These are phyloP conservation scores for Tylopilus sp. DNA, from an alignment of 768 basidiomycete species.

Conservation along the genomic window DNA sequence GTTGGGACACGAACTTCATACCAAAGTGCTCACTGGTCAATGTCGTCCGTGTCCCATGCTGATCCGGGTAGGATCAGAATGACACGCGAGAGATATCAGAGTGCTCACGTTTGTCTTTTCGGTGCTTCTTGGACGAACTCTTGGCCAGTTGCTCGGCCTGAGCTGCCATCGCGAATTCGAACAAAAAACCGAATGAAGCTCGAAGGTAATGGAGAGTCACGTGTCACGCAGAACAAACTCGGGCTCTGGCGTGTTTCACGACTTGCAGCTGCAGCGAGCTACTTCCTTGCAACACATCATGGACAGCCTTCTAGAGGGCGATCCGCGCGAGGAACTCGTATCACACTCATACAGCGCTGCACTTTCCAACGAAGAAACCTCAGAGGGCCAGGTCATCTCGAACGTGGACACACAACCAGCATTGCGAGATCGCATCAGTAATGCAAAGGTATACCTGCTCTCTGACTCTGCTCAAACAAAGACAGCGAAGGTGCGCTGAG, in stretches of 20 bases:
- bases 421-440: slow-evolving; percentile 68
- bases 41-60: slow-evolving; percentile 99
- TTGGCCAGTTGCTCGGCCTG: slow-evolving; percentile 37
- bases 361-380: slow-evolving; percentile 56
- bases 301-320: slow-evolving; percentile 44
- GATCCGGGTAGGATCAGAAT: slow-evolving; percentile 19
- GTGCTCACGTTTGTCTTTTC: slow-evolving; percentile 91
- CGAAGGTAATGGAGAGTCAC: slow-evolving; percentile 10
- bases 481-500: slow-evolving; percentile 70
- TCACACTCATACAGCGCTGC: slow-evolving; percentile 51
- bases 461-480: slow-evolving; percentile 60
- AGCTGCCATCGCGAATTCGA: slow-evolving; percentile 18
- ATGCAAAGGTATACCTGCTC: slow-evolving; percentile 72
- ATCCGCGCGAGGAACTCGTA: slow-evolving; percentile 29
- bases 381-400: slow-evolving; percentile 26
- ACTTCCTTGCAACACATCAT: slow-evolving; percentile 31
- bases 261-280: not conserved
- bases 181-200: too few relatives aligned
- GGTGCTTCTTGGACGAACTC: slow-evolving; percentile 84
- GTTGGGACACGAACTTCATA: not conserved
- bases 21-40: slow-evolving; percentile 82
- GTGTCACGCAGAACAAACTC: slow-evolving; percentile 3
- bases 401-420: slow-evolving; percentile 28
- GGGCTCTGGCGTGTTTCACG: not conserved
- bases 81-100: not conserved